Conservation (phyloP, 768 basidiomycete species). For the Leccinum subgranulosum region DNA sequence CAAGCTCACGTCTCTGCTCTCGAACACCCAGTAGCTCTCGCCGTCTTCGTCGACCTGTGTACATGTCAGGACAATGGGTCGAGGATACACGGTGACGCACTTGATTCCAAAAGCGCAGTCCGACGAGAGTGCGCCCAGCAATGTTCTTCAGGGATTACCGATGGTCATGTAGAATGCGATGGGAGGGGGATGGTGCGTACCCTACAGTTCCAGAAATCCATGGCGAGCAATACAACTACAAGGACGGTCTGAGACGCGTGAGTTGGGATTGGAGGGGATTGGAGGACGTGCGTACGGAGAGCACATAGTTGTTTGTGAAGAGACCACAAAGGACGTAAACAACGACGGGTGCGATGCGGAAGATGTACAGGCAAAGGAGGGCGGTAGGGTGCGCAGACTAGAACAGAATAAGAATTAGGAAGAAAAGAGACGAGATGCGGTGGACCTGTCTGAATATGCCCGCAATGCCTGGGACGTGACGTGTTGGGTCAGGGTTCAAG, state of each 20-base stretch:
- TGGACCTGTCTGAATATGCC: slow-evolving; percentile 76
- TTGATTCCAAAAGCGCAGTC: slow-evolving; percentile 97
- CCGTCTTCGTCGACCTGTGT: slow-evolving; percentile 91
- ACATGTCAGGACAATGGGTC: background rate
- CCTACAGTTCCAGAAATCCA: slow-evolving; percentile 99
- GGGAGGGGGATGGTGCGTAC: slow-evolving; percentile 38
- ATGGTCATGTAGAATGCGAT: background rate
- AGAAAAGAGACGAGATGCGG: slow-evolving; percentile 1
- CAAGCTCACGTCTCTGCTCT: slow-evolving; percentile 83
- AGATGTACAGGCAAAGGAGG: slow-evolving; percentile 86
- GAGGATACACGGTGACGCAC: slow-evolving; percentile 29
- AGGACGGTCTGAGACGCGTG: slow-evolving; percentile 61
- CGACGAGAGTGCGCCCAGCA: slow-evolving; percentile 88
- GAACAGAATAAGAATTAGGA: slow-evolving; percentile 12
- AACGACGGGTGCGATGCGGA: slow-evolving; percentile 82
- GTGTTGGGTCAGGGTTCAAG: slow-evolving; percentile 1
- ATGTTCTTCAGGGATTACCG: slow-evolving; percentile 65
- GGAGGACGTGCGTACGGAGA: slow-evolving; percentile 61
- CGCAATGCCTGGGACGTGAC: slow-evolving; percentile 50
- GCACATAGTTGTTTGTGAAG: slow-evolving; percentile 87
- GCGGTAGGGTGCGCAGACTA: slow-evolving; percentile 80
- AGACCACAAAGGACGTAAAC: slow-evolving; percentile 94
- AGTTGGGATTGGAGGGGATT: background rate
- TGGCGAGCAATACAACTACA: slow-evolving; percentile 89
- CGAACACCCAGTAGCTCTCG: slow-evolving; percentile 96